A percentile compares a stretch with the other conserved stretches of the same genome.
These are phyloP conservation scores for Eleusine indica DNA, from an alignment of 176 grass and related monocot genomes.

Conservation along the genomic window DNA sequence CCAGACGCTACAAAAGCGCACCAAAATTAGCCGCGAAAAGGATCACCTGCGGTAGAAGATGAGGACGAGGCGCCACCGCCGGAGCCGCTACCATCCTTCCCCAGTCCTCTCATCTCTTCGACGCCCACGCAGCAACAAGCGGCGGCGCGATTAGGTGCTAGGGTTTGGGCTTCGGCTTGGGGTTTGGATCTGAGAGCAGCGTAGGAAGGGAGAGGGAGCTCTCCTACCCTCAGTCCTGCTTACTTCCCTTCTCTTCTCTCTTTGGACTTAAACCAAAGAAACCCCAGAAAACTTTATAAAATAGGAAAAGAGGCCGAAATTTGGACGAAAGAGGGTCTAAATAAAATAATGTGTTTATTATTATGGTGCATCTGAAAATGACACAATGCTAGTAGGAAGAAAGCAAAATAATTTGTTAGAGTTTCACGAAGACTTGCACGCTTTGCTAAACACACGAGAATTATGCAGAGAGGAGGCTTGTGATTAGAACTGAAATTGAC, in stretches of 20 bases:
- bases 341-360: neutral
- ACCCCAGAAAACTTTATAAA: neutral
- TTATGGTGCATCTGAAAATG: neutral
- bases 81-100: constrained; percentile 31
- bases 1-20: constrained; percentile 7
- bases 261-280: constrained; percentile 23
- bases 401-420: neutral
- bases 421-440: neutral
- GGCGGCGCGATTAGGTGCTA: constrained; percentile 24
- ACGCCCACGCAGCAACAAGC: neutral
- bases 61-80: constrained; percentile 23
- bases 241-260: constrained; percentile 32
- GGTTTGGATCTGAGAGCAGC: constrained; percentile 47
- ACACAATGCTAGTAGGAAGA: neutral
- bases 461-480: neutral
- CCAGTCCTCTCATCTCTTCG: constrained; percentile 38
- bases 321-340: neutral
- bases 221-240: constrained; percentile 31
- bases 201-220: neutral
- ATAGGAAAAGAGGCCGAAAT: neutral
- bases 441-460: neutral
- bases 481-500: neutral
- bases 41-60: constrained; percentile 38
- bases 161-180: constrained; percentile 29
- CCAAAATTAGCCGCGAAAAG: constrained; percentile 22